Base-by-base conservation (phyloP, 768 basidiomycete species). In the Punctularia strigosozonata region DNA sequence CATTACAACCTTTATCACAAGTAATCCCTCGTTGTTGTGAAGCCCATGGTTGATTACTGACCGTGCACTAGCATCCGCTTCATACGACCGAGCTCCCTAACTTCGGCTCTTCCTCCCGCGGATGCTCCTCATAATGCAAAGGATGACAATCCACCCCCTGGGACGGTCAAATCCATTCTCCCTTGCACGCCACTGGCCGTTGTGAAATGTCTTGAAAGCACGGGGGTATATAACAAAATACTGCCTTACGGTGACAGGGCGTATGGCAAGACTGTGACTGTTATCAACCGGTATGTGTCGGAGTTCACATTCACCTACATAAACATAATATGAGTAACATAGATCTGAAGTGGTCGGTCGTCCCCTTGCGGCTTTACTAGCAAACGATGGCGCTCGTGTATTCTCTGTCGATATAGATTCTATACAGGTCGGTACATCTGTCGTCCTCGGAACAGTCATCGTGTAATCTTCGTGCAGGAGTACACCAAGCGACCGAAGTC, bases 111-210 rank as follows among this genome's bases (percentile, higher is more conserved):
- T 4, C 54, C 63, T 14, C 55, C 61, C 1, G 46, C 61, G 10
- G 49, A 47, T 21, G 46, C 50, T 7, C 42, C 52, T 10, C 42
- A 55, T 18, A 53, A 60, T 4, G 55, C 61, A 22, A 65, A 45
- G 49, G 63, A 50, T 30, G 83, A 89, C 42, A 61, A 69, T 10
- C 78, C 86, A 2, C 89, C 91, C 4, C 59, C 75, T 0, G 90
- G 91, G 18, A 81, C 80, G 40, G 88, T 95, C 52, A 98, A 98
- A 60, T 94, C 90, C 4, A 88, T 99, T 52, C 73, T 99, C 25
- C 95, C 95, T 0, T 99, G 95, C 59, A 99, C 95, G 4, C 92
- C 95, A 0, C 73, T 99, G 8, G 95, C 90, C 3, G 83, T 97
- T 52, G 92, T 99, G 46, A 99, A 99, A 61, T 86, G 79, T 44